Evolutionary conservation across 2,329 filamentous ascomycete species (phyloP), one percentile per base, ranked within the genome.

Genomic region (Penicillium frequentans): DNA sequence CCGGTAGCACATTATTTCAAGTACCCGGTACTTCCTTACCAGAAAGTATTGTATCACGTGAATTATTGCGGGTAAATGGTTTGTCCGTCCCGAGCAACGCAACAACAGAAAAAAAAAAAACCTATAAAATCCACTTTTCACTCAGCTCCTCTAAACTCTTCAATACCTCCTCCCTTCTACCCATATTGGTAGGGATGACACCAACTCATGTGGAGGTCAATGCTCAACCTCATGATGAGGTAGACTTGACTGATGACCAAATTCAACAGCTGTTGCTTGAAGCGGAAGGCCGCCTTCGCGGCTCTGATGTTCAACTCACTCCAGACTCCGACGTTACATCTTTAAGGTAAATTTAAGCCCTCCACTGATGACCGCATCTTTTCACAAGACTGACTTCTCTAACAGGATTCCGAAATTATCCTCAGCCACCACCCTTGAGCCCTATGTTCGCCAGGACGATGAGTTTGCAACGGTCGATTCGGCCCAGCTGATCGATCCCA

Each of bases 181-280:
- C 26, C 27, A 24, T 19, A 48, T 52, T 46, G 56, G 49, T 54
- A 64, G 62, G 61, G 49, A 66, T 68, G 65, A 58, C 45, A 57
- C 47, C 55, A 57, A 55, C 54, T 39, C 54, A 45, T 52, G 54
- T 59, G 13, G 47, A 49, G 37, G 42, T 55, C 26, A 46, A 44
- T 37, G 49, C 54, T 56, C 60, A 61, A 51, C 55, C 60, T 58
- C 54, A 60, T 33, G 59, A 61, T 54, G 64, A 68, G 43, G 76
- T 80, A 52, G 79, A 82, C 52, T 74, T 89, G 59, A 84, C 82
- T 37, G 86, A 89, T 69, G 82, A 85, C 62, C 83, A 88, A 68
- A 83, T 90, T 50, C 81, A 85, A 53, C 76, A 83, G 68, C 78
- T 90, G 55, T 80, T 90, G 51, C 79, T 80, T 53, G 81, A 88